Percentiles rank a stretch among this genome's conserved stretches.
Conservation (phyloP, 192 early-diverging fungal species). For the Coemansia sp. region DNA sequence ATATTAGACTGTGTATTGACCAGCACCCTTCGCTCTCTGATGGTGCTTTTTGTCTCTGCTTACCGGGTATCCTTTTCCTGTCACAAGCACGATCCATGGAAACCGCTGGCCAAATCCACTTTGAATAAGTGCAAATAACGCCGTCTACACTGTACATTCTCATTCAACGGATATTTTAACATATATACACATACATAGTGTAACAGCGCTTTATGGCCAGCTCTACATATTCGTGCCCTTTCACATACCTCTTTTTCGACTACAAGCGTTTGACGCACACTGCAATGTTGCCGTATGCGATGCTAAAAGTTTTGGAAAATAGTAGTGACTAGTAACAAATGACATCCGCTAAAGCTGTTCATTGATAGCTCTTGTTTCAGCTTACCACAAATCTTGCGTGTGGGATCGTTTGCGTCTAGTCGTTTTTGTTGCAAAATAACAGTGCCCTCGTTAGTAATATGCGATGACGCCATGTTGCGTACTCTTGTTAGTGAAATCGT, state of each 20-base stretch:
- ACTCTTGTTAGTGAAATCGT: not conserved
- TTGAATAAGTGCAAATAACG: conserved; percentile 37
- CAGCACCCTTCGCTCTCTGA: not conserved
- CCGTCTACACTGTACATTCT: conserved; percentile 16
- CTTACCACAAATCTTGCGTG: conserved; percentile 35
- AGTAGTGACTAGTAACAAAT: not conserved
- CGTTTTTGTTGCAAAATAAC: not conserved
- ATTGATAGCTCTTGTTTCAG: too few relatives aligned
- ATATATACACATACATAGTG: too few relatives aligned
- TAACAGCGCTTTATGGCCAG: not conserved
- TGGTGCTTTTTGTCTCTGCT: conserved; percentile 3
- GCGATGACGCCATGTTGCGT: not conserved
- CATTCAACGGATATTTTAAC: too few relatives aligned
- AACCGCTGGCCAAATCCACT: conserved; percentile 32
- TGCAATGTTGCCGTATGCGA: not conserved
- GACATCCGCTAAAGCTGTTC: too few relatives aligned
- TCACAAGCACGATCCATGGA: conserved; percentile 25
- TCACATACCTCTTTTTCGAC: conserved; percentile 47
- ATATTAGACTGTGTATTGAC: not conserved
- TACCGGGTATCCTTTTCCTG: conserved; percentile 53
- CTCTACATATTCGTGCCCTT: not conserved
- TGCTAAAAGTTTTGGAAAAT: too few relatives aligned
- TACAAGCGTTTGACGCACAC: conserved; percentile 13
- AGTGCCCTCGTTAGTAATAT: not conserved
- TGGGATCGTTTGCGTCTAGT: conserved; percentile 29